Evolutionary conservation across 352 stramenopile species (phyloP).

Genomic region (Phytophthora citrophthora): DNA sequence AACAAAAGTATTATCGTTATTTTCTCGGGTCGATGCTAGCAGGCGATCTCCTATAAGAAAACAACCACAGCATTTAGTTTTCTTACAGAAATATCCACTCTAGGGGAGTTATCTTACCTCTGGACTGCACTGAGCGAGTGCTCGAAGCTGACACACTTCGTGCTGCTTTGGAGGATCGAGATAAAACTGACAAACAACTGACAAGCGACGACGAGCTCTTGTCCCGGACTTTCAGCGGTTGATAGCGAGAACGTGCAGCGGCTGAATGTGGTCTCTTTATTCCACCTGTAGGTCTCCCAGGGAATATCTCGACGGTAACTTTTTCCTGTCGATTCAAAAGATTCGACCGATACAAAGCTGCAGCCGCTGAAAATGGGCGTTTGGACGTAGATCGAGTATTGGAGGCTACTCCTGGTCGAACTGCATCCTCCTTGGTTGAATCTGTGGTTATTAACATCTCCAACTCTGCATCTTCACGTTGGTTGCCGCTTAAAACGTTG

Average conservation of each 20-base stretch:
- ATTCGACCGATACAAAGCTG: slow-evolving; percentile 3
- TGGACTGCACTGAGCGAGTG: slow-evolving; percentile 9
- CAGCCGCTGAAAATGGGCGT: slow-evolving; percentile 30
- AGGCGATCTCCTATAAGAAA: slow-evolving; percentile 15
- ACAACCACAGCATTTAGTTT: not conserved
- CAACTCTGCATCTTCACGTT: slow-evolving; percentile 16
- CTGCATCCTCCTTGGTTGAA: slow-evolving; percentile 10
- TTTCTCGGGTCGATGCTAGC: slow-evolving; percentile 23
- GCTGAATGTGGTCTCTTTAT: slow-evolving; percentile 36
- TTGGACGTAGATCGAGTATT: slow-evolving; percentile 2
- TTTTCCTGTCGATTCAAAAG: not conserved
- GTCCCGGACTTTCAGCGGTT: slow-evolving; percentile 15
- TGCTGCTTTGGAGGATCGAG: slow-evolving; percentile 5
- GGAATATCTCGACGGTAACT: not conserved
- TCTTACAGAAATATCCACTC: too few species aligned
- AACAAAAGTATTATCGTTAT: slow-evolving; percentile 55
- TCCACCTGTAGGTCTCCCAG: slow-evolving; percentile 4
- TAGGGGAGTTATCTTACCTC: slow-evolving; percentile 12
- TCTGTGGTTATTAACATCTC: not conserved
- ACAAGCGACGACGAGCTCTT: slow-evolving; percentile 20
- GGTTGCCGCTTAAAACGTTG: slow-evolving; percentile 15
- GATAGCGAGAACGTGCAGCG: slow-evolving; percentile 18
- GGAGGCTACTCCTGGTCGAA: slow-evolving; percentile 5
- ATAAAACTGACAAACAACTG: slow-evolving; percentile 24
- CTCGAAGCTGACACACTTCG: slow-evolving; percentile 17